Evolutionary conservation across 768 basidiomycete genomes (phyloP).

Genomic region (Pulveroboletus frians): DNA sequence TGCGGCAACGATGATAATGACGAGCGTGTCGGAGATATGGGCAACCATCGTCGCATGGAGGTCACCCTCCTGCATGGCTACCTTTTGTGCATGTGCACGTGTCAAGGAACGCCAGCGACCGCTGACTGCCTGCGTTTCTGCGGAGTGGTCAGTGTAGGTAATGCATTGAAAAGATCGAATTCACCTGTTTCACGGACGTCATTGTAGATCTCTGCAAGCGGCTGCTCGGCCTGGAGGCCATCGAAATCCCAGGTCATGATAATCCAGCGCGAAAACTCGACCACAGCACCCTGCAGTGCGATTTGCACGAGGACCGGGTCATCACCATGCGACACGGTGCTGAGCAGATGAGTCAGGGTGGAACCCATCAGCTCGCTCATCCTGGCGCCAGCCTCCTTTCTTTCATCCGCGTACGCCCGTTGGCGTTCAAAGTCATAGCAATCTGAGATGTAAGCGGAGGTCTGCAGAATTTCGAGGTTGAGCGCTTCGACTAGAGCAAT

Average conservation of each 20-base stretch:
- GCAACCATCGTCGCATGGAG: constrained; percentile 36
- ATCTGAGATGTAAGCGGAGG: constrained; percentile 41
- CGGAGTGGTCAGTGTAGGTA: not conserved
- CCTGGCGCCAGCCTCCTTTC: constrained; percentile 25
- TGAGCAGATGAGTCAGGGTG: constrained; percentile 23
- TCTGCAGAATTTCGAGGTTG: constrained; percentile 47
- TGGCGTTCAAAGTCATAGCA: constrained; percentile 30
- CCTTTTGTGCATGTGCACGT: constrained; percentile 38
- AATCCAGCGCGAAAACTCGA: constrained; percentile 32
- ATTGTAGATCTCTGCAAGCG: constrained; percentile 32
- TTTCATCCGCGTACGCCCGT: constrained; percentile 16
- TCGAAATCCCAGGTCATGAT: constrained; percentile 34
- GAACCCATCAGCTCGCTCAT: constrained; percentile 31
- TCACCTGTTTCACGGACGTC: constrained; percentile 42
- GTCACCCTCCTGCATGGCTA: constrained; percentile 29
- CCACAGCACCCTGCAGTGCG: constrained; percentile 32
- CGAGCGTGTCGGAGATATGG: constrained; percentile 41
- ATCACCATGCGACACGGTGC: constrained; percentile 22
- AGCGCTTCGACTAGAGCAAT: constrained; percentile 35
- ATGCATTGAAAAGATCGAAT: not conserved
- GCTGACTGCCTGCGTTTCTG: constrained; percentile 48
- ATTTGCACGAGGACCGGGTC: constrained; percentile 39
- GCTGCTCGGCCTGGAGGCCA: constrained; percentile 25
- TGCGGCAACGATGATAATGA: constrained; percentile 38
- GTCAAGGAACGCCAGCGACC: constrained; percentile 57